Evolutionary conservation across 2,329 filamentous ascomycete genomes (phyloP).

Genomic region (Colletotrichum gloeosporioides): DNA sequence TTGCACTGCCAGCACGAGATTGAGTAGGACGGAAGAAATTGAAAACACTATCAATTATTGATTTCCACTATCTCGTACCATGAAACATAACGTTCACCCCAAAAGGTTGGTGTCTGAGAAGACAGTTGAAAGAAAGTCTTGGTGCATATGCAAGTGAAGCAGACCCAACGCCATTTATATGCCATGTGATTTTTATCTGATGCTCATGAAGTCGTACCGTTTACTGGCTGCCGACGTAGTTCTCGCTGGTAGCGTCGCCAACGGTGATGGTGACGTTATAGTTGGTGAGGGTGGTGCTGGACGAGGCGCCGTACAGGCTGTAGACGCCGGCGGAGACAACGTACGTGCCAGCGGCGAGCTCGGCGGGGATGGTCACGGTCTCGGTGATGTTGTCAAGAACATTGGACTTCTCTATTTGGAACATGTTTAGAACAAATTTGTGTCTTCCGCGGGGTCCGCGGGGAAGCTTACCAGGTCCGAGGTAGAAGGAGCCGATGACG

Average conservation of each 20-base stretch:
- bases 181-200: background rate
- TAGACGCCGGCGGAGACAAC: slow-evolving; percentile 31
- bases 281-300: slow-evolving; percentile 22
- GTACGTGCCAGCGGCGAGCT: slow-evolving; percentile 23
- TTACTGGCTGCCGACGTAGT: slow-evolving; percentile 39
- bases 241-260: slow-evolving; percentile 27
- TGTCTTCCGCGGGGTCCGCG: background rate
- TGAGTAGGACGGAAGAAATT: background rate
- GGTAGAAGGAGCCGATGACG: slow-evolving; percentile 34
- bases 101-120: background rate
- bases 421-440: no score
- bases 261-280: slow-evolving; percentile 32
- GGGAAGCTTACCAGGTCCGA: slow-evolving; percentile 37
- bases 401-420: slow-evolving; percentile 30
- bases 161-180: background rate
- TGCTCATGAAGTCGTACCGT: background rate
- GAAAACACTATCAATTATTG: background rate
- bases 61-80: background rate
- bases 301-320: slow-evolving; percentile 31
- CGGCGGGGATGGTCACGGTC: slow-evolving; percentile 28
- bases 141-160: background rate
- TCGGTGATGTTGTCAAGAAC: slow-evolving; percentile 28
- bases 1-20: background rate
- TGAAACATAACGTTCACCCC: background rate
- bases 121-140: background rate